Evolutionary conservation across 768 basidiomycete species (phyloP).

Genomic region (Dacryopinax primogenitus): DNA sequence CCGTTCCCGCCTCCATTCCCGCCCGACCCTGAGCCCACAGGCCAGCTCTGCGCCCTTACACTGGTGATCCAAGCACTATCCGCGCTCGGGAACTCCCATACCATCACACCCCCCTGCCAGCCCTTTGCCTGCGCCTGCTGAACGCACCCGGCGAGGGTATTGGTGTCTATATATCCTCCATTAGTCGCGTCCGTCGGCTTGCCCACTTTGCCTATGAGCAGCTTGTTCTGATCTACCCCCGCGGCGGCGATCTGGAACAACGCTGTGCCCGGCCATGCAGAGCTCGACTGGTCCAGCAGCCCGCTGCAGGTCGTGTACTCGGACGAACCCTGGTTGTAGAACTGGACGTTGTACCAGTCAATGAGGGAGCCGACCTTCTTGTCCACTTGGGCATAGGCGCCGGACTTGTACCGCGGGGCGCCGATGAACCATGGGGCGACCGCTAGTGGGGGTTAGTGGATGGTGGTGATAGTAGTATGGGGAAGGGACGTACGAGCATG

Average conservation of each 20-base stretch:
- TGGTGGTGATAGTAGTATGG: not conserved
- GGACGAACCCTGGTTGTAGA: constrained; percentile 9
- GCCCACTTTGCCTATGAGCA: constrained; percentile 31
- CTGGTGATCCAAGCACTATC: constrained; percentile 13
- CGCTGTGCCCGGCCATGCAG: constrained; percentile 25
- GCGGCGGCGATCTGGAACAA: constrained; percentile 27
- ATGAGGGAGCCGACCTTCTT: constrained; percentile 42
- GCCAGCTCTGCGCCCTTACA: constrained; percentile 14
- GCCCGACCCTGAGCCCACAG: constrained; percentile 5
- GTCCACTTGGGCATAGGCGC: constrained; percentile 47
- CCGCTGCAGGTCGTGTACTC: constrained; percentile 14
- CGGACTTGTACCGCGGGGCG: constrained; percentile 18
- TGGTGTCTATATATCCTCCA: constrained; percentile 26
- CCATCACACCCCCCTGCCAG: constrained; percentile 30
- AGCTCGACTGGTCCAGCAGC: constrained; percentile 22
- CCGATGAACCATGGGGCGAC: constrained; percentile 14
- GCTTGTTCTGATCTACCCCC: constrained; percentile 26
- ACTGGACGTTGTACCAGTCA: constrained; percentile 43
- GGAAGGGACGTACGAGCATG: constrained; percentile 32
- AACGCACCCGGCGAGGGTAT: constrained; percentile 23
- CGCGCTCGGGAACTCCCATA: constrained; percentile 16
- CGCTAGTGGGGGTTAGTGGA: not conserved
- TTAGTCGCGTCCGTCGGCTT: constrained; percentile 23
- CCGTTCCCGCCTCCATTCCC: not conserved
- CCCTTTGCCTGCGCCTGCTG: constrained; percentile 24